Conservation (phyloP, 108 stramenopile genomes). For the Stephanodiscus minutulus region DNA sequence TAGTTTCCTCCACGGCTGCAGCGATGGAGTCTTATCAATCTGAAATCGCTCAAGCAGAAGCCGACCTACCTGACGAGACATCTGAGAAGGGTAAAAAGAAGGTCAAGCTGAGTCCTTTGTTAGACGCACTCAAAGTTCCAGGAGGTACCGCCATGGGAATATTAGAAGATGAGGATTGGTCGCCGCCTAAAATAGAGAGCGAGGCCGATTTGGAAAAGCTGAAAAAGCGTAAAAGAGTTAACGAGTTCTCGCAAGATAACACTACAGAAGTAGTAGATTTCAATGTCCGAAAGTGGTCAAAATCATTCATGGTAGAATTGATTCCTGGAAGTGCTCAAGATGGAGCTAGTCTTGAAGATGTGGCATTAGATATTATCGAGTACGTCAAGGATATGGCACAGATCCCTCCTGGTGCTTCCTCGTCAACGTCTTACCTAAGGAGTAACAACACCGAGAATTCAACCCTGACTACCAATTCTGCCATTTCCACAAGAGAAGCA, state of each 20-base stretch:
- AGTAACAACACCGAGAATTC: neutral
- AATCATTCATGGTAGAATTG: constrained; percentile 36
- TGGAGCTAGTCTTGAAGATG: neutral
- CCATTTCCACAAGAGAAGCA: constrained; percentile 24
- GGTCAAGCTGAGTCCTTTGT: constrained; percentile 32
- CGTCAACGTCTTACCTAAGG: neutral
- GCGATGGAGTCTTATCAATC: constrained; percentile 6
- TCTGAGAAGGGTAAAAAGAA: neutral
- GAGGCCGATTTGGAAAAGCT: constrained; percentile 1
- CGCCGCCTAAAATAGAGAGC: neutral
- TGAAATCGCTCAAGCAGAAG: neutral
- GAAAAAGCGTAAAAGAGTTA: neutral
- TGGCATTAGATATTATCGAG: constrained; percentile 15
- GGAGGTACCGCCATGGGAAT: constrained; percentile 17
- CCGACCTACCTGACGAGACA: neutral
- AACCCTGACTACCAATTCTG: neutral
- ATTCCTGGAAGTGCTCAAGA: constrained; percentile 20
- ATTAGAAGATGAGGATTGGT: constrained; percentile 30
- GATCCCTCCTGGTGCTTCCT: neutral
- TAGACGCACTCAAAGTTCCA: constrained; percentile 42
- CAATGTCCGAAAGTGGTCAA: constrained; percentile 16
- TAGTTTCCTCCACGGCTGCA: constrained; percentile 22
- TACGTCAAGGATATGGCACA: constrained; percentile 37
- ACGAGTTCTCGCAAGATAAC: constrained; percentile 15
- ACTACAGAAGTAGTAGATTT: neutral